These are phyloP conservation scores for Sclerotinia subarctica DNA, from an alignment of 2,329 filamentous ascomycete genomes.

Conservation along the genomic window DNA sequence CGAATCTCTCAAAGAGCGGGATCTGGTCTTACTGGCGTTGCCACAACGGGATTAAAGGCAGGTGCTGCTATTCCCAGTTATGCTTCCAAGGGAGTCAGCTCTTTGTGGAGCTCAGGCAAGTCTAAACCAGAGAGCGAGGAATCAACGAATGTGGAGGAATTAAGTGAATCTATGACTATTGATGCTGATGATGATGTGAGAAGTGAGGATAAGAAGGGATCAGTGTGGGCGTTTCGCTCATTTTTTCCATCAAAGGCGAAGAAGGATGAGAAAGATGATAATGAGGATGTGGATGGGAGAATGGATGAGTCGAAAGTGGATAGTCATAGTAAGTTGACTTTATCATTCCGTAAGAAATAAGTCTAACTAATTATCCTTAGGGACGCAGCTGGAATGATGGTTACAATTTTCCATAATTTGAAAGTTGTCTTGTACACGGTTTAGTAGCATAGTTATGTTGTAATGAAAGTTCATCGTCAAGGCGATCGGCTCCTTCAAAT, in stretches of 20 bases:
- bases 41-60: conserved; percentile 11
- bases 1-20: conserved; percentile 15
- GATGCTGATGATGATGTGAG: conserved; percentile 20
- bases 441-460: background rate
- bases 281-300: background rate
- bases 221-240: conserved; percentile 3
- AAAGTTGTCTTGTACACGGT: background rate
- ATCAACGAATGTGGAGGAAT: background rate
- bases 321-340: conserved; percentile 4
- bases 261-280: background rate
- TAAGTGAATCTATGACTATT: conserved; percentile 11
- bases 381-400: conserved; percentile 1
- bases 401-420: background rate
- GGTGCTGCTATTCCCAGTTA: conserved; percentile 13
- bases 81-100: conserved; percentile 18
- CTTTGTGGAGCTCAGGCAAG: conserved; percentile 8
- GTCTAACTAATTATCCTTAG: background rate
- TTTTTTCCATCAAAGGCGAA: background rate
- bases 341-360: background rate
- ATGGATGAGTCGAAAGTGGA: conserved; percentile 16
- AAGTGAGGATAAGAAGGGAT: conserved; percentile 6
- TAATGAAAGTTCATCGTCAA: background rate
- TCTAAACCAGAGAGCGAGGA: background rate
- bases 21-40: background rate
- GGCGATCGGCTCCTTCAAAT: too few species aligned